Base-by-base conservation (phyloP, 1,284 basidiomycete genomes). In the Cutaneotrichosporon sp. region DNA sequence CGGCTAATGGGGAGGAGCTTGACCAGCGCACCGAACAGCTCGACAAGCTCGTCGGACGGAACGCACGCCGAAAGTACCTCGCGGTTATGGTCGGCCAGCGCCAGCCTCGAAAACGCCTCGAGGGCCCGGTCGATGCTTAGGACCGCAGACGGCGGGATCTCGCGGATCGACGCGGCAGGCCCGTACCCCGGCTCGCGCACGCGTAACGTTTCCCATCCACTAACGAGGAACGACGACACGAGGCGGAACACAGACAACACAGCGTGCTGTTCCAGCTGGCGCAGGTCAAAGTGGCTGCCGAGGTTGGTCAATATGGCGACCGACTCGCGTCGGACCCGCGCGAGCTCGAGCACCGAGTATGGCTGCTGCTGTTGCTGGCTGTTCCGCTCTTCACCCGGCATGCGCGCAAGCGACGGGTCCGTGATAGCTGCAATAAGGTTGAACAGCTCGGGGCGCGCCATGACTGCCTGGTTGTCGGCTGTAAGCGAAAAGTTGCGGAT, bases 401-500 rank as follows among this genome's bases (percentile, higher is more conserved):
- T 43, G n/a, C 78, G 72, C 20, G 77, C 73, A 33, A 76, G 70
- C n/a, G 74, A 74, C 66, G 69, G 81, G 52, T 73, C 66, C 13
- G 71, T 84, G n/a, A 90, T 61, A 8, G 85, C 83, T 22, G 89
- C 77, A 35, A 93, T 67, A 42, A 87, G 68, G 58, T 83, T 80
- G 39, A 92, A 73, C 14, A 88, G 71, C 43, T 84, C 78, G 5
- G 81, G 79, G 21, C 77, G 79, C 4, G 84, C 82, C 69, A 96
- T 79, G 65, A 81, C 84, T 26, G 77, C 75, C 52, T 80, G 76
- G 66, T 96, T 97, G 54, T 92, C 87, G 4, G 78, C 77, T 57
- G 86, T 77, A 50, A 83, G 77, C 8, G 89, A 84, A 58, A 96
- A 80, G 75, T 96, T 97, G 46, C 90, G 87, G 47, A 97, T 76